These are phyloP conservation scores for Monosporascus ibericus DNA, from an alignment of 2,329 filamentous ascomycete species.

Conservation along the genomic window DNA sequence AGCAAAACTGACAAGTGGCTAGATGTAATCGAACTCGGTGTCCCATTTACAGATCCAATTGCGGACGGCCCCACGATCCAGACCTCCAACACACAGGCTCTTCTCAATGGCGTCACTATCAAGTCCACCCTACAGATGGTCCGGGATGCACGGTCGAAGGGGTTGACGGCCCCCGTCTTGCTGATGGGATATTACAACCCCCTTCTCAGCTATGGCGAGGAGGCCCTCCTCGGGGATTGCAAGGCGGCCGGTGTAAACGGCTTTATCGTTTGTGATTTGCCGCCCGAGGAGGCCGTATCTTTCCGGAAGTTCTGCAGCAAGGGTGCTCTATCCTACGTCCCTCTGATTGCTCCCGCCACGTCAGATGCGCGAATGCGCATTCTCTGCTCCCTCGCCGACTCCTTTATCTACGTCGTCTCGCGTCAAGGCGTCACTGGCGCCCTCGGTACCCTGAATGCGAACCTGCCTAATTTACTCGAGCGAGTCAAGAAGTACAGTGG, in stretches of 20 bases:
- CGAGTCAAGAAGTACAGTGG: constrained; percentile 90
- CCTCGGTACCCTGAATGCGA: constrained; percentile 71
- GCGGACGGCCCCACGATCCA: constrained; percentile 97
- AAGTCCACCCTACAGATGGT: constrained; percentile 76
- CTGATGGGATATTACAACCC: constrained; percentile 99
- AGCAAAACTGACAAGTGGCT: not conserved
- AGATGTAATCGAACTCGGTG: constrained; percentile 94
- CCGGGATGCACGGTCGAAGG: constrained; percentile 68
- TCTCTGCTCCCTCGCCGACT: constrained; percentile 93
- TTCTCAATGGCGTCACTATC: constrained; percentile 84
- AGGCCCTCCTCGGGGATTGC: constrained; percentile 78
- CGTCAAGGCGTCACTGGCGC: constrained; percentile 95
- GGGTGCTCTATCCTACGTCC: constrained; percentile 85
- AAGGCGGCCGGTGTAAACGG: constrained; percentile 83
- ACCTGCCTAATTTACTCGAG: constrained; percentile 73
- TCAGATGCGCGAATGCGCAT: constrained; percentile 92
- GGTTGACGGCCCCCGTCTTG: constrained; percentile 75
- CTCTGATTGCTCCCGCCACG: constrained; percentile 91
- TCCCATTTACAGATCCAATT: constrained; percentile 97
- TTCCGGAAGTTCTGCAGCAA: constrained; percentile 81
- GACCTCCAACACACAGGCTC: constrained; percentile 84
- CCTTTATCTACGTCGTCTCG: constrained; percentile 98
- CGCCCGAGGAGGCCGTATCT: constrained; percentile 88
- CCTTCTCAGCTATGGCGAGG: constrained; percentile 87
- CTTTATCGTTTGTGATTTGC: constrained; percentile 94